Conservation (phyloP, 345 rosid species). For the Arabis alpina region DNA sequence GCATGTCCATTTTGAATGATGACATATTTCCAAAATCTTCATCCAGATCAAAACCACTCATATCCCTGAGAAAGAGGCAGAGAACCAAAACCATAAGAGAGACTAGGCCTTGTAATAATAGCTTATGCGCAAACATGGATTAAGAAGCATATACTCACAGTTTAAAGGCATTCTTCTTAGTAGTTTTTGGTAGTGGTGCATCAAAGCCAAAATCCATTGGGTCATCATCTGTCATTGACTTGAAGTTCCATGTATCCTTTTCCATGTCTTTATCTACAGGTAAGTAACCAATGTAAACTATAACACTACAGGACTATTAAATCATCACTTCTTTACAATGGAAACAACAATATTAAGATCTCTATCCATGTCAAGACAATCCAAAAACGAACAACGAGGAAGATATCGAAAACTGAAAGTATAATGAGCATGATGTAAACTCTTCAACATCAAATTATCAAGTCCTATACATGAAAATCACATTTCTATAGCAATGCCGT, state of each 20-base stretch:
- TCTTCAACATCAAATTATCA: conserved; percentile 14
- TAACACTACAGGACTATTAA: not conserved
- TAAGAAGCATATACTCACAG: conserved; percentile 63
- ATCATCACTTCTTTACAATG: not conserved
- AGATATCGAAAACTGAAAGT: conserved; percentile 12
- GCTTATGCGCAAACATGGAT: conserved; percentile 10
- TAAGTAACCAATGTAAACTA: conserved; percentile 23
- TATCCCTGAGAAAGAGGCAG: conserved; percentile 58
- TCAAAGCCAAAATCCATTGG: conserved; percentile 73
- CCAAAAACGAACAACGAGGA: conserved; percentile 2
- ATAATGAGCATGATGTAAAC: conserved; percentile 18
- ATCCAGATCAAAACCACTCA: conserved; percentile 77
- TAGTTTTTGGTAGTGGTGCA: conserved; percentile 50
- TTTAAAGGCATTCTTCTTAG: conserved; percentile 65
- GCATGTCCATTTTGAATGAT: conserved; percentile 76
- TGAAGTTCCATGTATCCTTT: conserved; percentile 78
- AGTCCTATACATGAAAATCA: not conserved
- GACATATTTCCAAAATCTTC: conserved; percentile 74
- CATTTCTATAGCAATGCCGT: not conserved
- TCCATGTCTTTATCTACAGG: conserved; percentile 74
- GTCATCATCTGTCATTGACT: conserved; percentile 62
- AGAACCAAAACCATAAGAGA: conserved; percentile 30
- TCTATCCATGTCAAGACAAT: conserved; percentile 15
- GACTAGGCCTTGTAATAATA: conserved; percentile 1
- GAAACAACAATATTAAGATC: conserved; percentile 13